A percentile compares a stretch with the other conserved stretches of the same genome.
These are phyloP conservation scores for Spirogloea muscicola DNA, from an alignment of 139 green algal species.

Conservation along the genomic window DNA sequence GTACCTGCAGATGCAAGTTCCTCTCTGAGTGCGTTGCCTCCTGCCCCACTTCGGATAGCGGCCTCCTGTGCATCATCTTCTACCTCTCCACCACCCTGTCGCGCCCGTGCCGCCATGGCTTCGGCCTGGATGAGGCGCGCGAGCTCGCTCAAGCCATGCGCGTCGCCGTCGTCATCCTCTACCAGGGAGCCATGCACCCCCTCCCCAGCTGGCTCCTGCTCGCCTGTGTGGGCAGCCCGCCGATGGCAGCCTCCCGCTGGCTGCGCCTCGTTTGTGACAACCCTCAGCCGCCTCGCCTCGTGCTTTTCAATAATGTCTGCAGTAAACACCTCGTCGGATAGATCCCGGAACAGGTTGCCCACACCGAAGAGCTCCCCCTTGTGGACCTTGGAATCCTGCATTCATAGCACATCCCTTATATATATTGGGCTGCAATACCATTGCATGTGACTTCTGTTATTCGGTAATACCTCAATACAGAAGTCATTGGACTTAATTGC, in stretches of 20 bases:
- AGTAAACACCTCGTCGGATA: slow-evolving; percentile 28
- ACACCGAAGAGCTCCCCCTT: slow-evolving; percentile 38
- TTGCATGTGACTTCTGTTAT: no score
- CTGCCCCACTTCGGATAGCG: background rate
- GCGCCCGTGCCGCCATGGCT: background rate
- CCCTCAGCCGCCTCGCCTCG: background rate
- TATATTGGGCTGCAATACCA: no score
- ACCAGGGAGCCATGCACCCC: background rate
- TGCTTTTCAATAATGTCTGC: slow-evolving; percentile 23
- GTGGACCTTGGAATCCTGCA: slow-evolving; percentile 15
- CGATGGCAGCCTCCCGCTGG: no score
- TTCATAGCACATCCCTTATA: no score
- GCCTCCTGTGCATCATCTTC: background rate
- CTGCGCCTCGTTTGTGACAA: background rate
- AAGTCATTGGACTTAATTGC: no score
- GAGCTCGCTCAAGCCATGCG: slow-evolving; percentile 11
- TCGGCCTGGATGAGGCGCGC: slow-evolving; percentile 7
- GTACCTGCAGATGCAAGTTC: background rate
- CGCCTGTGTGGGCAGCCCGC: background rate
- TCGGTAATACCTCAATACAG: no score
- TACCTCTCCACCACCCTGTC: background rate
- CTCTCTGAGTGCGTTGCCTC: background rate
- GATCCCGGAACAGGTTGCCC: slow-evolving; percentile 31
- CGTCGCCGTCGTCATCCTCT: slow-evolving; percentile 15
- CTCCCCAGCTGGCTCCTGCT: slow-evolving; percentile 2